Evolutionary conservation across 2,329 filamentous ascomycete species (phyloP), one percentile per base, ranked within the genome.

Genomic region (Colletotrichum euphorbiae): DNA sequence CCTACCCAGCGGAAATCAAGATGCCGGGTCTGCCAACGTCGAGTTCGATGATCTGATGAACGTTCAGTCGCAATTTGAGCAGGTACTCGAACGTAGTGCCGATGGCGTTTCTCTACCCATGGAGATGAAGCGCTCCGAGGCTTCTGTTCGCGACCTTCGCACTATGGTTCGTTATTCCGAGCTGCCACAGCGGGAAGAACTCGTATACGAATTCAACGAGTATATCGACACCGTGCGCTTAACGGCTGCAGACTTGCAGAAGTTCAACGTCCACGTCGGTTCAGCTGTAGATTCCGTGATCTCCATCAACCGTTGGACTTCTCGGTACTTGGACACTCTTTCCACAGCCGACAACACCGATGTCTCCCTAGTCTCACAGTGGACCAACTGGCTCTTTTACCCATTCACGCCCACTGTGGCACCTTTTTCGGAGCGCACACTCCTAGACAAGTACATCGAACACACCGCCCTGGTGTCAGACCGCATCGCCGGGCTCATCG

Each of bases 91-190:
- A 71, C 87, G 89, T 67, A 89, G 88, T 15, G 86, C 88, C 1
- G 85, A 89, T 21, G 88, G 89, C 1, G 87, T 90, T 2, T 88
- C 88, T 1, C 80, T 96, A 3, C 92, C 92, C 0, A 83, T 92
- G 72, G 91, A 93, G 72, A 94, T 96, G 89, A 94, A 93, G 80
- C 86, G 89, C 9, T 90, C 90, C 3, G 92, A 95, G 77, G 83
- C 88, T 2, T 89, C 90, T 1, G 89, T 96, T 40, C 87, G 92
- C 45, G 92, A 94, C 73, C 80, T 96, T 24, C 88, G 91, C 36
- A 90, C 88, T 28, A 84, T 94, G 50, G 91, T 97, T 38, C 85
- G 87, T 43, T 89, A 90, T 78, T 93, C 90, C 72, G 84, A 87
- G 21, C 81, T 96, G 0, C 87, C 89, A 28, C 87, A 87, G 45